Evolutionary conservation across 805 yeast genomes (phyloP).

Genomic region (Wickerhamomyces bisporus): DNA sequence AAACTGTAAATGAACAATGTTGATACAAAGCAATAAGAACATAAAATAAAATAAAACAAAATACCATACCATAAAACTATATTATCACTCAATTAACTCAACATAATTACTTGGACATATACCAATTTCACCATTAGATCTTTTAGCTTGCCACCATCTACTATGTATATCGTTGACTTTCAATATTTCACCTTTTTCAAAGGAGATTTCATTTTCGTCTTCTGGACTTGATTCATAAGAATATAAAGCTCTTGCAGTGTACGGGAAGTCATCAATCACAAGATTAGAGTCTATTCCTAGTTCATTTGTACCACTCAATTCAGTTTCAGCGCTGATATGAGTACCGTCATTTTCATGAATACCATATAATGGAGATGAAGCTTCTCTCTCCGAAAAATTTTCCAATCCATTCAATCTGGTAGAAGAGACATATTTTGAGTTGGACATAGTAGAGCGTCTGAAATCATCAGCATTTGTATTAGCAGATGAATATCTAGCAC

Average conservation of each 20-base stretch:
- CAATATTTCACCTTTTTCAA: slow-evolving; percentile 84
- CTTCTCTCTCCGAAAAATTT: slow-evolving; percentile 32
- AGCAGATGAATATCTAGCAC: slow-evolving; percentile 6
- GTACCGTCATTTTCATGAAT: slow-evolving; percentile 15
- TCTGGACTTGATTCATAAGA: slow-evolving; percentile 86
- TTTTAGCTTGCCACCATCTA: slow-evolving; percentile 97
- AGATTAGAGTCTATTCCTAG: slow-evolving; percentile 15
- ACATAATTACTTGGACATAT: slow-evolving; percentile 95
- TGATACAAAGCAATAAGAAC: too few species aligned
- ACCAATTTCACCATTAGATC: slow-evolving; percentile 87
- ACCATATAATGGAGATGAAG: slow-evolving; percentile 4
- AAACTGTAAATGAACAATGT: too few species aligned
- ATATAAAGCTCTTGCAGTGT: slow-evolving; percentile 82
- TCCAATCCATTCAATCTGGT: slow-evolving; percentile 59
- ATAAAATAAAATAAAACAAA: too few species aligned
- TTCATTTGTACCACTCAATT: slow-evolving; percentile 12
- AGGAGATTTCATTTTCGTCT: slow-evolving; percentile 89
- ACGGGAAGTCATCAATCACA: slow-evolving; percentile 55
- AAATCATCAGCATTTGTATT: slow-evolving; percentile 6
- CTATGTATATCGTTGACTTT: slow-evolving; percentile 91
- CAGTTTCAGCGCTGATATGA: slow-evolving; percentile 15
- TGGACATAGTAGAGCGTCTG: slow-evolving; percentile 15
- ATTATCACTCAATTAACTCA: slow-evolving; percentile 51
- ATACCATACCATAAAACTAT: too few species aligned
- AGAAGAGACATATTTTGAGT: slow-evolving; percentile 38